Percentiles rank a stretch among this genome's conserved stretches.
phyloP scores from a whole-genome alignment of 495 filamentous ascomycete genomes.

The Trichoderma parareesei region DNA sequence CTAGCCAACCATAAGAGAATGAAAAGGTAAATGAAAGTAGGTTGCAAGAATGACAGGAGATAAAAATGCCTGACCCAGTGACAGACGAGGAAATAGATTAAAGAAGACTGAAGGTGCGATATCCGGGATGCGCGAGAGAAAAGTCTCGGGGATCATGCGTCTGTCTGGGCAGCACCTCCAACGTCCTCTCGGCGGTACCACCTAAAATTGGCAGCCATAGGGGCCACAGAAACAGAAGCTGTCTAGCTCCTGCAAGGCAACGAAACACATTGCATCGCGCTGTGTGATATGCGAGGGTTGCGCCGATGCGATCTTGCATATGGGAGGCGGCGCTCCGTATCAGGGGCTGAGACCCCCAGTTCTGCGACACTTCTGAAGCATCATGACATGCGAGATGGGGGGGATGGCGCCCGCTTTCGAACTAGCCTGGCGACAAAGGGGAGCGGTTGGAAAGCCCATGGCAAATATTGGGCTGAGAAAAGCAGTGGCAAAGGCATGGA shows the following conservation, averaged over 20 bases:
- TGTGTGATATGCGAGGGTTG: not conserved
- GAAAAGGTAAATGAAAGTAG: not conserved
- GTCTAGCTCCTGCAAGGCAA: constrained; percentile 2
- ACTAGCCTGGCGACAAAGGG: not conserved
- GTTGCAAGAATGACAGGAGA: no score
- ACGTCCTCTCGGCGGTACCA: constrained; percentile 2
- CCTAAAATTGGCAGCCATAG: not conserved
- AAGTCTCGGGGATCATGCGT: not conserved
- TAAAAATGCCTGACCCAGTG: not conserved
- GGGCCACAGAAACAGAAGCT: constrained; percentile 5
- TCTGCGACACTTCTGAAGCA: constrained; percentile 44
- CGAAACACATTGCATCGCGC: constrained; percentile 3
- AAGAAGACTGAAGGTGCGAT: not conserved
- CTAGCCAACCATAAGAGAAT: not conserved
- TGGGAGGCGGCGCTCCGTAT: constrained; percentile 7
- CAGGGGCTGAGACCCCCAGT: constrained; percentile 24
- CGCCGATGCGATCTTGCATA: not conserved
- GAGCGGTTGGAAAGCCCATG: not conserved
- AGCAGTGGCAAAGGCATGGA: not conserved
- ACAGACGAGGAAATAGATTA: not conserved
- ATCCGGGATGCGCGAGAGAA: not conserved
- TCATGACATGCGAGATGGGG: constrained; percentile 8
- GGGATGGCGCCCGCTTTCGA: not conserved
- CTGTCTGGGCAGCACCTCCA: not conserved
- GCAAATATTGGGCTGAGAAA: not conserved